Conservation (phyloP, 768 basidiomycete genomes). For the Lentinus tigrinus region DNA sequence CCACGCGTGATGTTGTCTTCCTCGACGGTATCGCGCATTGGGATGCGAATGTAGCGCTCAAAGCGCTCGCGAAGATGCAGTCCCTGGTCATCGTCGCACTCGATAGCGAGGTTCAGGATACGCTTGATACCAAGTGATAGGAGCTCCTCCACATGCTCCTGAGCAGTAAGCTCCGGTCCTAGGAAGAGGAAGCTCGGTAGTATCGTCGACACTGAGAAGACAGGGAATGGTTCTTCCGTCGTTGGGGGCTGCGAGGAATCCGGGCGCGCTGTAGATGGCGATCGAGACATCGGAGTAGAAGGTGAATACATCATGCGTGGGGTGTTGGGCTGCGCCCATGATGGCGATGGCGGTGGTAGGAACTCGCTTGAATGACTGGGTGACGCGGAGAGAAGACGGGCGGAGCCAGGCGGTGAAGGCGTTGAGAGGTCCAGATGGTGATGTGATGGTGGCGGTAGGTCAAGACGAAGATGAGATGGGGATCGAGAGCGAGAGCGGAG, state of each 20-base stretch:
- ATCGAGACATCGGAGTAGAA: constrained; percentile 42
- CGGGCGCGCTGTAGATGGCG: constrained; percentile 65
- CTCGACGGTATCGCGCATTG: constrained; percentile 95
- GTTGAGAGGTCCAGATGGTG: constrained; percentile 53
- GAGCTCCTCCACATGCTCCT: constrained; percentile 75
- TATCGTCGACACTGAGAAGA: constrained; percentile 86
- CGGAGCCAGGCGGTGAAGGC: constrained; percentile 54
- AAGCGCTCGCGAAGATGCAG: constrained; percentile 66
- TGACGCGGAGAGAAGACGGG: constrained; percentile 40
- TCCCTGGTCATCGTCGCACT: constrained; percentile 85
- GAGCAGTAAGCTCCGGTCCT: constrained; percentile 79
- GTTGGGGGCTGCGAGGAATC: constrained; percentile 59
- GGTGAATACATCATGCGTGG: constrained; percentile 42
- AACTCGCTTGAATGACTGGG: constrained; percentile 23
- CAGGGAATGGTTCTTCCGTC: constrained; percentile 52
- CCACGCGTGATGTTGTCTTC: constrained; percentile 85
- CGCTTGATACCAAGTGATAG: constrained; percentile 75
- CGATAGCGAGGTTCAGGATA: constrained; percentile 88
- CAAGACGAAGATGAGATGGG: constrained; percentile 59
- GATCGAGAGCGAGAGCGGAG: constrained; percentile 39
- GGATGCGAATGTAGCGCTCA: constrained; percentile 82
- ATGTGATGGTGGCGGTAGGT: constrained; percentile 55
- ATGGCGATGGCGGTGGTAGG: constrained; percentile 32
- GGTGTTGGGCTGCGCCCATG: constrained; percentile 28
- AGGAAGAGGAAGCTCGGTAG: constrained; percentile 88